phyloP scores from a whole-genome alignment of 257 asterid species.

The Solanum pimpinellifolium region DNA sequence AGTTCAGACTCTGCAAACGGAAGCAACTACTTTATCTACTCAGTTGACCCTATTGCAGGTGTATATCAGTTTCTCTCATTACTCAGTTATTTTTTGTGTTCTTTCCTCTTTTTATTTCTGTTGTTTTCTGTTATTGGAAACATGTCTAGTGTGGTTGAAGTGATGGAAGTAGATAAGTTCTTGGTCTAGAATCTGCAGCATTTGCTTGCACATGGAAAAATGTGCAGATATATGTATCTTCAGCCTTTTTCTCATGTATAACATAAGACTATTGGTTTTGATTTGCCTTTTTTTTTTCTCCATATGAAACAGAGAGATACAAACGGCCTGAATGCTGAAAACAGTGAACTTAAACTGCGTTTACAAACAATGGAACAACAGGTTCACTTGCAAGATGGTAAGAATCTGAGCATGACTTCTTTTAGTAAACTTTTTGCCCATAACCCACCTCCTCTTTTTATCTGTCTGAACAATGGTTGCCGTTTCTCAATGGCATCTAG shows the following conservation, averaged over 20 bases:
- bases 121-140: not conserved
- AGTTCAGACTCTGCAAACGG: slow-evolving; percentile 90
- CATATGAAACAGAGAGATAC: slow-evolving; percentile 70
- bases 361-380: slow-evolving; percentile 90
- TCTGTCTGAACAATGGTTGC: not conserved
- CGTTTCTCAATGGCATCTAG: not conserved
- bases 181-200: not conserved
- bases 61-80: not conserved
- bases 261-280: not conserved
- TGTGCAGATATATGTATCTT: not conserved
- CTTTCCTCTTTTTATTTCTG: not conserved
- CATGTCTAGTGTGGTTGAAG: not conserved
- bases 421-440: not conserved
- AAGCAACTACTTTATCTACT: slow-evolving; percentile 91
- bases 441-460: not conserved
- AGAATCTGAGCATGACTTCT: not conserved
- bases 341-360: slow-evolving; percentile 88
- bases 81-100: not conserved
- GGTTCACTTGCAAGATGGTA: slow-evolving; percentile 97
- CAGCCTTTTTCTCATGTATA: not conserved
- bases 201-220: not conserved
- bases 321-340: slow-evolving; percentile 74
- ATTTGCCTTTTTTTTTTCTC: not conserved
- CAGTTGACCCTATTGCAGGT: slow-evolving; percentile 93
- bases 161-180: not conserved